Evolutionary conservation across 257 asterid genomes (phyloP), one percentile per base, ranked within the genome.

Genomic region (Handroanthus guayacan): DNA sequence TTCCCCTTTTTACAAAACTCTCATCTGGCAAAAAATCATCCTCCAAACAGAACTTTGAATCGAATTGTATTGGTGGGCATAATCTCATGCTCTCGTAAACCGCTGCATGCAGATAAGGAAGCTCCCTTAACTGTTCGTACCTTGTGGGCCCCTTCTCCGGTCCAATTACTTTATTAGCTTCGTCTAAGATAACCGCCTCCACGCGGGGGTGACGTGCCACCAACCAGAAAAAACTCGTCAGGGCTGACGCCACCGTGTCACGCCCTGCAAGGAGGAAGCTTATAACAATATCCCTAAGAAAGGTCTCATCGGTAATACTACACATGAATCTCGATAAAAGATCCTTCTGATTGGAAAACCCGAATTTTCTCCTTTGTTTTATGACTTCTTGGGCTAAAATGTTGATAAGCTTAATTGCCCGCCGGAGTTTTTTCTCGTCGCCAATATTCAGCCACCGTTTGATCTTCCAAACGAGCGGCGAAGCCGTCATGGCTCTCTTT

Each of bases 271-370:
- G 41, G 0, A 85, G 31, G 60, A 85, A 85, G 34, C 82, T 85
- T 17, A 85, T 52, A 11, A 85, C 70, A 31, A 85, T 76, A 17
- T 85, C 89, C 31, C 84, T 39, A 3, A 85, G 61, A 50, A 67
- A 85, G 2, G 0, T 58, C 0, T 83, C 89, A 51, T 85, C 87
- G 9, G 43, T 50, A 2, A 54, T 62, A 5, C 47, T 64, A 3
- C 13, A n/a, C 89, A 86, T 81, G 78, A 86, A 86, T n/a, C 81
- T 74, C 5, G 89, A 83, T 36, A 83, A 50, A 11, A 86, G 85
- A 44, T 86, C 89, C 16, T 79, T 75, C 14, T 64, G 61, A 11
- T 60, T 45, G 3, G 67, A 11, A 41, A 69, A 78, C 17, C 84
- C 78, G 25, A 63, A 5, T 10, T 67, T 72, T 41, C 89, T 70